These are phyloP conservation scores for Xylaria nigripes DNA, from an alignment of 495 filamentous ascomycete species.

Conservation along the genomic window DNA sequence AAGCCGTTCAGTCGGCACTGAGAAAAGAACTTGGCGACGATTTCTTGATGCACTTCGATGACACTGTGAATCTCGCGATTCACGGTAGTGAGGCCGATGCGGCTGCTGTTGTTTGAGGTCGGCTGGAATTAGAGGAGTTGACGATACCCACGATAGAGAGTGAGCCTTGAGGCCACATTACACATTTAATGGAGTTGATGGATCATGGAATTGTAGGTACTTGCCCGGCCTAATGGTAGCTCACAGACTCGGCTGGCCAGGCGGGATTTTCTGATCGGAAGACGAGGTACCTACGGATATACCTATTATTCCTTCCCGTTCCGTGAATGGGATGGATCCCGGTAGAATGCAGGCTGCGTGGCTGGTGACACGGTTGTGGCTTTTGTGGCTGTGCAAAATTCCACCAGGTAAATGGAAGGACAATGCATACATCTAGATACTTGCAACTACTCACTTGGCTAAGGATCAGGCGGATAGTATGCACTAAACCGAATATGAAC, in stretches of 20 bases:
- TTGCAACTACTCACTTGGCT: too few relatives aligned
- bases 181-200: not conserved
- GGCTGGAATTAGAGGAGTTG: slow-evolving; percentile 7
- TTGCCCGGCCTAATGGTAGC: too few relatives aligned
- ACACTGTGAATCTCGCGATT: slow-evolving; percentile 54
- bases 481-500: not conserved
- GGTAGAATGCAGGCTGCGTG: not conserved
- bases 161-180: not conserved
- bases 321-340: not conserved
- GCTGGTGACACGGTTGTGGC: not conserved
- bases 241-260: too few relatives aligned
- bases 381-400: not conserved
- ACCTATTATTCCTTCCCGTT: not conserved
- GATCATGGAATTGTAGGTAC: not conserved
- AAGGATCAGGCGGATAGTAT: too few relatives aligned
- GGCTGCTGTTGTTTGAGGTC: slow-evolving; percentile 20
- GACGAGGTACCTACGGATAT: not conserved
- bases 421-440: too few relatives aligned
- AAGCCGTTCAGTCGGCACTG: slow-evolving; percentile 93
- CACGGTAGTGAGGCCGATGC: slow-evolving; percentile 39
- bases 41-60: slow-evolving; percentile 43
- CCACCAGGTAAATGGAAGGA: too few relatives aligned
- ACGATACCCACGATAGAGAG: slow-evolving; percentile 7
- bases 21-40: slow-evolving; percentile 65
- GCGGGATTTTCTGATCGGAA: not conserved